These are phyloP conservation scores for Fusarium humuli DNA, from an alignment of 2,329 filamentous ascomycete genomes.

Conservation along the genomic window DNA sequence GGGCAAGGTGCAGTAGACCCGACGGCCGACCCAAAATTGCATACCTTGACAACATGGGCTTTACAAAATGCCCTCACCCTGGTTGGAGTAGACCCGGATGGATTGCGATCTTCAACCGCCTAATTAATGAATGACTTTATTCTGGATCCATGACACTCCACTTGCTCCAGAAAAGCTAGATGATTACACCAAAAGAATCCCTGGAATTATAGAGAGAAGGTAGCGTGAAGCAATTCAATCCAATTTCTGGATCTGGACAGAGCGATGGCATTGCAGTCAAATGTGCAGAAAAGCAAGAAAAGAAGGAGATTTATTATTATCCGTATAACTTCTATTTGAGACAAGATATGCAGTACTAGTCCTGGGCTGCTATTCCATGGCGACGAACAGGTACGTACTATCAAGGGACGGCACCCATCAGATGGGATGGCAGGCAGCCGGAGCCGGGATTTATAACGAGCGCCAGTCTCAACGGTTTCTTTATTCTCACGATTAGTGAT, in stretches of 20 bases:
- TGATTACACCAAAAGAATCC: not conserved
- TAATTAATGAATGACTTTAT: constrained; percentile 15
- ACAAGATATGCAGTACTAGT: not conserved
- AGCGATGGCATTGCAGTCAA: not conserved
- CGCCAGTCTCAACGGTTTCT: constrained; percentile 35
- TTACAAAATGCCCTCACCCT: constrained; percentile 22
- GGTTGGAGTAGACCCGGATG: constrained; percentile 9
- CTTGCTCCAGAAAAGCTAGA: not conserved
- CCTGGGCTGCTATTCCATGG: not conserved
- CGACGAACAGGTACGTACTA: not conserved
- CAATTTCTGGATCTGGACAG: not conserved
- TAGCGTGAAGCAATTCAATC: not conserved
- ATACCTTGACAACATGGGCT: constrained; percentile 22
- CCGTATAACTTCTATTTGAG: not conserved
- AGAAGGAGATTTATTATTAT: not conserved
- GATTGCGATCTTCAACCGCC: constrained; percentile 35
- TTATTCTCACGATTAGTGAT: constrained; percentile 42
- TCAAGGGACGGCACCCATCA: not conserved
- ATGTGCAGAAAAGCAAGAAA: not conserved
- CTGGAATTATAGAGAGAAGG: not conserved
- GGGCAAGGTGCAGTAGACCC: not conserved
- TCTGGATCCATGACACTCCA: not conserved
- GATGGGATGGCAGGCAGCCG: not conserved
- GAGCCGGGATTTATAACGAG: constrained; percentile 12
- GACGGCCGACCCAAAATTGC: constrained; percentile 9